phyloP scores from a whole-genome alignment of 805 yeast species.

The Saccharomycopsis oosterbeekiorum region DNA sequence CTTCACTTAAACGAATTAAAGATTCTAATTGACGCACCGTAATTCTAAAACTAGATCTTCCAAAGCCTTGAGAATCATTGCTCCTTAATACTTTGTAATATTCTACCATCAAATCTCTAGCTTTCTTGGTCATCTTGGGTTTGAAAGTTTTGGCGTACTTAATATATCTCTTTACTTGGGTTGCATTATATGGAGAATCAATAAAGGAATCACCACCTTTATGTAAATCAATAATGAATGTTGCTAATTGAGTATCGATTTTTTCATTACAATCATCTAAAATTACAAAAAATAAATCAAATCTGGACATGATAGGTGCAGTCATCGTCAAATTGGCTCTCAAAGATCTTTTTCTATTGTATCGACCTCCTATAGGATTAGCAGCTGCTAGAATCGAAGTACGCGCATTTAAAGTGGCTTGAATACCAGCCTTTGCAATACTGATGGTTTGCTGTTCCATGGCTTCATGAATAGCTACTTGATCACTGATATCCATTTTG shows the following conservation, averaged over 20 bases:
- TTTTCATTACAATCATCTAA: conserved; percentile 90
- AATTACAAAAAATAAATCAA: conserved; percentile 89
- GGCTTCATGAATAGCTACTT: conserved; percentile 98
- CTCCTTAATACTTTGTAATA: conserved; percentile 78
- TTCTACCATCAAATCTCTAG: conserved; percentile 65
- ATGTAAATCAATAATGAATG: conserved; percentile 87
- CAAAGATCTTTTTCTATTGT: conserved; percentile 76
- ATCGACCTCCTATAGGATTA: conserved; percentile 94
- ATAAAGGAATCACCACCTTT: conserved; percentile 87
- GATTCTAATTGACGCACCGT: conserved; percentile 96
- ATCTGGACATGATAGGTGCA: conserved; percentile 98
- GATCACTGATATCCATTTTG: conserved; percentile 92
- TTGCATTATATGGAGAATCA: conserved; percentile 79
- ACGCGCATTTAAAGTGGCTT: conserved; percentile 93
- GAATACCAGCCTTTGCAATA: conserved; percentile 97
- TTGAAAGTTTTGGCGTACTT: conserved; percentile 88
- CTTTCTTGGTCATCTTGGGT: conserved; percentile 76
- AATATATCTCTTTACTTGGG: conserved; percentile 79
- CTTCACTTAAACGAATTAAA: conserved; percentile 87
- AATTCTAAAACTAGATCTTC: conserved; percentile 80
- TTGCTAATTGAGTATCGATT: conserved; percentile 81
- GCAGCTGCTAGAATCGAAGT: conserved; percentile 98
- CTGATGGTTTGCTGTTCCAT: conserved; percentile 99
- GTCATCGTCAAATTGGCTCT: conserved; percentile 88
- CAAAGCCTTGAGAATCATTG: conserved; percentile 85